phyloP scores from a whole-genome alignment of 2,329 filamentous ascomycete species.

The Ceratocystiopsis brevicomis region DNA sequence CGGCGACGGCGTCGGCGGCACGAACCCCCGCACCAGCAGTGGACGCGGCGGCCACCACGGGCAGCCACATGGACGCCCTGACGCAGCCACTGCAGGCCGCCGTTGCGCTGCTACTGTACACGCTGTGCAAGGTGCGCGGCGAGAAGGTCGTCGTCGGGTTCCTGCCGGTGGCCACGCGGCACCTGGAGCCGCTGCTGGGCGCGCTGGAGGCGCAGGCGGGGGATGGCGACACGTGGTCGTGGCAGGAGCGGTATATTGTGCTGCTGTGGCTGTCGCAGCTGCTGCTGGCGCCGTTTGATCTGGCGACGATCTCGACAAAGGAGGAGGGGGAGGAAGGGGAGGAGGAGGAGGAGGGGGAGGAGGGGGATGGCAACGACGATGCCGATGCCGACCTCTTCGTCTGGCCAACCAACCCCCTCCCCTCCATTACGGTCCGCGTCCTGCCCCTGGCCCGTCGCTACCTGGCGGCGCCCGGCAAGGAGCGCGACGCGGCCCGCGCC shows the following conservation, averaged over 20 bases:
- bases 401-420: constrained; percentile 37
- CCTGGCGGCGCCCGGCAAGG: constrained; percentile 61
- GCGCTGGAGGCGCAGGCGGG: constrained; percentile 44
- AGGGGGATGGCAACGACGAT: constrained; percentile 25
- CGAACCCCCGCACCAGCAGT: no score
- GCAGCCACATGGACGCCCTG: no score
- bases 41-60: no score
- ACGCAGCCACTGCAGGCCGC: constrained; percentile 38
- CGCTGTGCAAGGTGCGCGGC: constrained; percentile 83
- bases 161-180: constrained; percentile 71
- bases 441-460: constrained; percentile 54
- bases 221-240: constrained; percentile 38
- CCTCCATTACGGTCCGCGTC: constrained; percentile 50
- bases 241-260: constrained; percentile 79
- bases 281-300: constrained; percentile 72
- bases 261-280: constrained; percentile 76
- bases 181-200: constrained; percentile 61
- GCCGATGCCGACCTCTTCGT: constrained; percentile 21
- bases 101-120: constrained; percentile 65
- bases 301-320: constrained; percentile 59
- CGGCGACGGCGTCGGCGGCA: no score
- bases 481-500: constrained; percentile 70
- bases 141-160: constrained; percentile 86
- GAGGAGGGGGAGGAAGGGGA: constrained; percentile 1
- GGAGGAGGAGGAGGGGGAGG: neutral